phyloP scores from a whole-genome alignment of 805 yeast species.

The Yamadazyma kitorensis region DNA sequence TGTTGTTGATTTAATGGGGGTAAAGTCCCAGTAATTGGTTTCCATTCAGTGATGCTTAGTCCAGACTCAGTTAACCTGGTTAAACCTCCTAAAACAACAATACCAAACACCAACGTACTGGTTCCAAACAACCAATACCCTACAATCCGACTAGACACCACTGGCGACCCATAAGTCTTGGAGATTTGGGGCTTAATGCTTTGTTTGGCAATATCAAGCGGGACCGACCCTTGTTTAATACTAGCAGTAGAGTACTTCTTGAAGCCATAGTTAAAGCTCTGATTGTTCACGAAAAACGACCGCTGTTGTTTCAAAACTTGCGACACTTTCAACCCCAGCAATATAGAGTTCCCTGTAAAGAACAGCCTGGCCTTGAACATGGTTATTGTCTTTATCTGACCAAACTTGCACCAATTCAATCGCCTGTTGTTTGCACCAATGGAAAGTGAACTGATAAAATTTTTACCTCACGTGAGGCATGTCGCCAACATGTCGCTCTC shows the following conservation, averaged over 20 bases:
- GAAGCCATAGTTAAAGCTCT: too few species aligned
- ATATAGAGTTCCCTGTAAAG: conserved; percentile 53
- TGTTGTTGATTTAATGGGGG: conserved; percentile 82
- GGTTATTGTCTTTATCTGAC: too few species aligned
- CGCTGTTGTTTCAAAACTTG: conserved; percentile 9
- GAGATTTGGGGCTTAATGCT: too few species aligned
- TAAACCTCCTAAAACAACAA: conserved; percentile 93
- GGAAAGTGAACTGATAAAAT: too few species aligned
- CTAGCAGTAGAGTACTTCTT: too few species aligned
- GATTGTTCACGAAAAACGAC: conserved; percentile 5
- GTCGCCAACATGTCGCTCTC: too few species aligned
- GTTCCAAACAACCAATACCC: conserved; percentile 90
- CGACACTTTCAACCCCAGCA: conserved; percentile 24
- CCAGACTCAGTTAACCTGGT: conserved; percentile 97
- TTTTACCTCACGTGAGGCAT: too few species aligned
- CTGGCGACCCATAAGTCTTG: conserved; percentile 8
- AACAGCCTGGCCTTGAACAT: conserved; percentile 55
- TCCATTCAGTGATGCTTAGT: conserved; percentile 96
- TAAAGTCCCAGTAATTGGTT: conserved; percentile 90
- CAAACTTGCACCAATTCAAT: too few species aligned
- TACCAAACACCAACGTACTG: conserved; percentile 87
- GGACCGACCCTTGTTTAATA: too few species aligned
- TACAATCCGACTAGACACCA: conserved; percentile 36
- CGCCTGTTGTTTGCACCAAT: too few species aligned
- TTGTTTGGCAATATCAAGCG: too few species aligned